Conservation (phyloP, 2,329 filamentous ascomycete genomes). For the Verticillium alfalfae region DNA sequence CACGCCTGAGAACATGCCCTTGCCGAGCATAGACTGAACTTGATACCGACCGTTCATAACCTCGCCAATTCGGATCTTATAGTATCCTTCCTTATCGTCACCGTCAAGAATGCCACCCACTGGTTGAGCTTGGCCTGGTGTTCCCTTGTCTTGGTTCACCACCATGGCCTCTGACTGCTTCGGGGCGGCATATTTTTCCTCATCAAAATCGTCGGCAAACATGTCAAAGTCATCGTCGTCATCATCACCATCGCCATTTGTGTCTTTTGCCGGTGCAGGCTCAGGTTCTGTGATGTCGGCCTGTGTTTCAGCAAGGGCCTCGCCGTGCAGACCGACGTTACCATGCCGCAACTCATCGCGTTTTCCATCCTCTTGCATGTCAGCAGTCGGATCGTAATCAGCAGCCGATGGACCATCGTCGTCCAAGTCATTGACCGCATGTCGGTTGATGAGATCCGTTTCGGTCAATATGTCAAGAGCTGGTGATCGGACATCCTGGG, state of each 20-base stretch:
- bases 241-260: slow-evolving; percentile 36
- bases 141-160: slow-evolving; percentile 41
- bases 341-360: slow-evolving; percentile 62
- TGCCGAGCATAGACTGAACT: slow-evolving; percentile 79
- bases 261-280: neutral
- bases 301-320: slow-evolving; percentile 19
- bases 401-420: slow-evolving; percentile 83
- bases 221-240: slow-evolving; percentile 74
- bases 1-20: slow-evolving; percentile 96
- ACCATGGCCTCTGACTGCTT: slow-evolving; percentile 31
- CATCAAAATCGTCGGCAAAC: slow-evolving; percentile 79
- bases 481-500: slow-evolving; percentile 43
- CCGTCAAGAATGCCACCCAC: slow-evolving; percentile 80
- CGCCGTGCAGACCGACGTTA: slow-evolving; percentile 45
- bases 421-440: slow-evolving; percentile 36
- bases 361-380: slow-evolving; percentile 79
- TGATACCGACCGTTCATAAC: slow-evolving; percentile 85
- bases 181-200: slow-evolving; percentile 57
- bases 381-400: slow-evolving; percentile 83
- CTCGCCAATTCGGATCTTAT: slow-evolving; percentile 90
- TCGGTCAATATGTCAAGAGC: slow-evolving; percentile 62
- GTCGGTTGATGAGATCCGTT: slow-evolving; percentile 59
- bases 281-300: slow-evolving; percentile 24
- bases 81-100: slow-evolving; percentile 92
- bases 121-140: slow-evolving; percentile 36